Conservation (phyloP, 2,329 filamentous ascomycete genomes). For the Dactylellina leptospora region DNA sequence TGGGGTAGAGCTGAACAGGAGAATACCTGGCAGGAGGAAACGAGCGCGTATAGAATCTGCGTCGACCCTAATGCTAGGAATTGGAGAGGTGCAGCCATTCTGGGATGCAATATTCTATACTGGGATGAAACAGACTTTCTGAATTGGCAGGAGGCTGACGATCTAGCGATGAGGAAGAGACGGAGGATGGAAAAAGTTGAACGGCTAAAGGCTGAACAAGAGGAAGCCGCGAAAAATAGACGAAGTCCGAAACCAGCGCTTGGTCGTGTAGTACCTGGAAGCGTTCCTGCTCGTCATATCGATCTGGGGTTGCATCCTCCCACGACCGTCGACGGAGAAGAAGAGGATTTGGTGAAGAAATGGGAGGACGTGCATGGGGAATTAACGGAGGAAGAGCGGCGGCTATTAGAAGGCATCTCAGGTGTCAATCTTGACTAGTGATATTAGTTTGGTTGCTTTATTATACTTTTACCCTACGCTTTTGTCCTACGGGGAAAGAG, state of each 20-base stretch:
- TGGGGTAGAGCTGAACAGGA: constrained; percentile 46
- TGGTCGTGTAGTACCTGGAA: constrained; percentile 38
- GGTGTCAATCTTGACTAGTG: constrained; percentile 34
- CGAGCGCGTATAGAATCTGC: constrained; percentile 40
- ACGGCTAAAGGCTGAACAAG: constrained; percentile 42
- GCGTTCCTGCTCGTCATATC: constrained; percentile 16
- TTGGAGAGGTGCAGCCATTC: constrained; percentile 47
- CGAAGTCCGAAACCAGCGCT: constrained; percentile 33
- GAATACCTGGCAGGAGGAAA: constrained; percentile 51
- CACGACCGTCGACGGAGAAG: constrained; percentile 17
- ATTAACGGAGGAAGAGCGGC: constrained; percentile 43
- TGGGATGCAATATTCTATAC: constrained; percentile 47
- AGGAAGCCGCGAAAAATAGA: constrained; percentile 47
- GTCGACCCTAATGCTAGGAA: constrained; percentile 44
- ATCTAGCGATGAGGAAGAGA: constrained; percentile 31
- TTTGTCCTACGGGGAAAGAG: no score
- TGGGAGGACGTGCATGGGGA: constrained; percentile 46
- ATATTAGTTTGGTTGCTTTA: background rate
- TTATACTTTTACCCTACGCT: background rate
- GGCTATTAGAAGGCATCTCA: constrained; percentile 35
- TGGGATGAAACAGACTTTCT: constrained; percentile 51
- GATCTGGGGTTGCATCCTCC: constrained; percentile 36
- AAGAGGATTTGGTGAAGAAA: constrained; percentile 30
- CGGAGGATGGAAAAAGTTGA: constrained; percentile 49
- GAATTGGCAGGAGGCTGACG: constrained; percentile 50